Evolutionary conservation across 768 basidiomycete species (phyloP).

Genomic region (Suillus spraguei): DNA sequence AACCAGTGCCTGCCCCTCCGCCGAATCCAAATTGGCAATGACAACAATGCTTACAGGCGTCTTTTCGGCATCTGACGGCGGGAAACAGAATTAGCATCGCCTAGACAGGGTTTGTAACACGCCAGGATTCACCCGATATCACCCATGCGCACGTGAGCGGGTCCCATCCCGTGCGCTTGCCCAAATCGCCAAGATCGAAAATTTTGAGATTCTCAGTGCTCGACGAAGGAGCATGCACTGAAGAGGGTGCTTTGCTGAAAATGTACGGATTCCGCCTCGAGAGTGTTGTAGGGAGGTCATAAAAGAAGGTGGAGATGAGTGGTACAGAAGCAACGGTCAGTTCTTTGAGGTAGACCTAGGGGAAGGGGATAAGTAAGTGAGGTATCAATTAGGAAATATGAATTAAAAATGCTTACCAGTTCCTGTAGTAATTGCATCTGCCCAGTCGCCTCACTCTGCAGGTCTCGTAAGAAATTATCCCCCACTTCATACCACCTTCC

Average conservation of each 20-base stretch:
- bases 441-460: conserved; percentile 59
- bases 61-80: conserved; percentile 15
- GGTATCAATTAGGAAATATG: not conserved
- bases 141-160: conserved; percentile 47
- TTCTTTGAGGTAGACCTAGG: conserved; percentile 58
- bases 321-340: conserved; percentile 54
- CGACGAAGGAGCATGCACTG: conserved; percentile 51
- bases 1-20: conserved; percentile 57
- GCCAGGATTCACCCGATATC: conserved; percentile 56
- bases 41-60: conserved; percentile 57
- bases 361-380: conserved; percentile 1
- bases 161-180: conserved; percentile 7
- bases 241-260: conserved; percentile 46
- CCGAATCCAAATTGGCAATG: conserved; percentile 76
- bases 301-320: conserved; percentile 78
- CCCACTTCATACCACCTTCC: conserved; percentile 58
- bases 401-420: conserved; percentile 45
- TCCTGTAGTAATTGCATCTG: conserved; percentile 76
- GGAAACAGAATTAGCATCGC: not conserved
- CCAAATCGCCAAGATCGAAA: conserved; percentile 22
- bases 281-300: conserved; percentile 78
- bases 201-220: conserved; percentile 54
- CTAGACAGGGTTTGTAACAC: conserved; percentile 17
- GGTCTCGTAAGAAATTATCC: conserved; percentile 64
- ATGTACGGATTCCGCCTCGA: conserved; percentile 78